These are phyloP conservation scores for Malassezia furfur DNA, from an alignment of 1,284 basidiomycete genomes.

Conservation along the genomic window DNA sequence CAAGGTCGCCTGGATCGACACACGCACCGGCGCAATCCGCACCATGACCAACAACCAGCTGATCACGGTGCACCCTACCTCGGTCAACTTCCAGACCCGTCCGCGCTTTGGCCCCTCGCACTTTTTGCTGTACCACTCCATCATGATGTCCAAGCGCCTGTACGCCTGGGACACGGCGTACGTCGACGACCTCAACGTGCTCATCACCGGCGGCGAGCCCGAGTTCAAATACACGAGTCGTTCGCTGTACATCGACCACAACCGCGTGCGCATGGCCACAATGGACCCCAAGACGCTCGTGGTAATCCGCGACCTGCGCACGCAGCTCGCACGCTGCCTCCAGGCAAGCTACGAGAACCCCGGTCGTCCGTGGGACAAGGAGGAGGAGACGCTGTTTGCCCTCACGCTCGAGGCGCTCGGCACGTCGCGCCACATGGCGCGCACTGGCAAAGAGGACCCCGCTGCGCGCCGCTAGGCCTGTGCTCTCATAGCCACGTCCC, in stretches of 20 bases:
- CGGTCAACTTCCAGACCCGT: conserved; percentile 34
- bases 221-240: conserved; percentile 77
- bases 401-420: conserved; percentile 6
- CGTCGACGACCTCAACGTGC: conserved; percentile 70
- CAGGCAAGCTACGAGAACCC: conserved; percentile 50
- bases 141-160: conserved; percentile 77
- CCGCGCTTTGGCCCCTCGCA: conserved; percentile 12
- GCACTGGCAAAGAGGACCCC: neutral
- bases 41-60: conserved; percentile 80
- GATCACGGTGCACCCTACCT: conserved; percentile 76
- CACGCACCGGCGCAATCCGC: conserved; percentile 56
- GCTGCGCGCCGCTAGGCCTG: too few relatives aligned
- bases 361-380: conserved; percentile 1
- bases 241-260: conserved; percentile 70
- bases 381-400: neutral
- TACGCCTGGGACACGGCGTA: conserved; percentile 94
- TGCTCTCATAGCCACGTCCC: too few relatives aligned
- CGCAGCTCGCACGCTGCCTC: conserved; percentile 59
- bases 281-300: conserved; percentile 60
- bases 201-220: conserved; percentile 79
- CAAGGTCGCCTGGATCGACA: conserved; percentile 70
- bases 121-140: conserved; percentile 31
- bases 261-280: conserved; percentile 63
- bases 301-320: conserved; percentile 70
- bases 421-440: neutral